These are phyloP conservation scores for Trichoderma gamsii DNA, from an alignment of 495 filamentous ascomycete genomes.

Conservation along the genomic window DNA sequence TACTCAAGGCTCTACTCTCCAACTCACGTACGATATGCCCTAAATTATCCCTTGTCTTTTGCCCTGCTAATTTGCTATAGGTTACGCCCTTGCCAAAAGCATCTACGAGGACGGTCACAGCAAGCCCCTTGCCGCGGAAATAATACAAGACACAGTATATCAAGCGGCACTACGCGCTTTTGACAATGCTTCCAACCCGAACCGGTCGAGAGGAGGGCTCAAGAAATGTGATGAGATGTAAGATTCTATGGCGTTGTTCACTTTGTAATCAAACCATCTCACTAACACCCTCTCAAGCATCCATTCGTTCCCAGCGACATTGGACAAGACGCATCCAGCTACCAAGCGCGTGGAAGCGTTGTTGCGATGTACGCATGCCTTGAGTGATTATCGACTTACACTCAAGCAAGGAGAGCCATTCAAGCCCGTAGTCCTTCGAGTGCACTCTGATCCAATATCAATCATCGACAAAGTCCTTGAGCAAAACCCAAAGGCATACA, in stretches of 20 bases:
- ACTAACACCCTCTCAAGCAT: conserved; percentile 42
- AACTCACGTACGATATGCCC: conserved; percentile 50
- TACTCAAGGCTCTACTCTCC: conserved; percentile 67
- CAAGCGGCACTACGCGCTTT: conserved; percentile 66
- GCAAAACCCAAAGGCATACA: conserved; percentile 81
- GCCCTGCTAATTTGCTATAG: conserved; percentile 35
- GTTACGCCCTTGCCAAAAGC: conserved; percentile 60
- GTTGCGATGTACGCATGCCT: conserved; percentile 75
- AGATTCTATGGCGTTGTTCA: conserved; percentile 27
- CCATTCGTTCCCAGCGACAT: conserved; percentile 60
- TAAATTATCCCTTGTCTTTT: neutral
- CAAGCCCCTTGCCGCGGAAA: conserved; percentile 42
- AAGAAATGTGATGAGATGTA: conserved; percentile 81
- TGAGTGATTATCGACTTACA: conserved; percentile 83
- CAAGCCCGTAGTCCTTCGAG: conserved; percentile 81
- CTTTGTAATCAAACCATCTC: neutral
- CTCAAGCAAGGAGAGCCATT: conserved; percentile 90
- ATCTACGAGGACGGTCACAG: conserved; percentile 57
- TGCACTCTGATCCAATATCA: conserved; percentile 76
- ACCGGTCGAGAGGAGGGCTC: conserved; percentile 72
- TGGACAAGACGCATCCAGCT: conserved; percentile 46
- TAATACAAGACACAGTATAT: conserved; percentile 61
- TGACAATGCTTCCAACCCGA: conserved; percentile 87
- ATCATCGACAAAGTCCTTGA: conserved; percentile 80
- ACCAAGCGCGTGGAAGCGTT: conserved; percentile 59